Evolutionary conservation across 2,329 filamentous ascomycete genomes (phyloP), one percentile per base, ranked within the genome.

Genomic region (Aspergillus sp.): DNA sequence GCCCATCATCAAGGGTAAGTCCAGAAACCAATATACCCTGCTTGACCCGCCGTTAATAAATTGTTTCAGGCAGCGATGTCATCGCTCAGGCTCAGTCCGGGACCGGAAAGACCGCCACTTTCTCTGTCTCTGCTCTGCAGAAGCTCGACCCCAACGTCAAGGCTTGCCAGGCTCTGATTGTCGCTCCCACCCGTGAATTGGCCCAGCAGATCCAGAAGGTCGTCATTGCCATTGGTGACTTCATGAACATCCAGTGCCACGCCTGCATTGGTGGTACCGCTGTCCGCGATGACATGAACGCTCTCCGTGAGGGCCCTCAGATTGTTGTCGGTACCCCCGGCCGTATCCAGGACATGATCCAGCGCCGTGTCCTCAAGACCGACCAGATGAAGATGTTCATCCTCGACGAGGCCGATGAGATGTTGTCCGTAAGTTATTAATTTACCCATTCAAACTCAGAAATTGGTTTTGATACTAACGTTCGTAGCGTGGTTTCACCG

Each of bases 321-420:
- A 90, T 99, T 74, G 93, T 99, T 70, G 93, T 97, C 70, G 95
- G 96, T 77, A 99, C 96, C 59, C 95, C 95, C 69, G 95, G 95
- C 70, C 96, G 96, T 89, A 95, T 99, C 70, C 90, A 96, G 49
- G 95, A 99, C 83, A 98, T 99, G 96, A 99, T 99, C 78, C 92
- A 96, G 82, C 93, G 95, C 68, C 92, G 93, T 70, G 90, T 96
- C 81, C 86, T 99, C 71, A 95, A 93, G 85, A 99, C 95, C 74
- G 93, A 96, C 78, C 84, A 86, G 80, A 97, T 99, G 87, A 99
- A 99, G 89, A 96, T 98, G 90, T 96, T 99, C 80, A 92, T 99
- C 72, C 91, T 99, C 70, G 95, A 99, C 77, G 95, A 99, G 85
- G 95, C 95, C 73, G 95, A 99, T 78, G 95, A 99, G 83, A 97